Evolutionary conservation across 1,139 yeast genomes (phyloP), one percentile per base, ranked within the genome.

Genomic region (Suhomyces maxii): DNA sequence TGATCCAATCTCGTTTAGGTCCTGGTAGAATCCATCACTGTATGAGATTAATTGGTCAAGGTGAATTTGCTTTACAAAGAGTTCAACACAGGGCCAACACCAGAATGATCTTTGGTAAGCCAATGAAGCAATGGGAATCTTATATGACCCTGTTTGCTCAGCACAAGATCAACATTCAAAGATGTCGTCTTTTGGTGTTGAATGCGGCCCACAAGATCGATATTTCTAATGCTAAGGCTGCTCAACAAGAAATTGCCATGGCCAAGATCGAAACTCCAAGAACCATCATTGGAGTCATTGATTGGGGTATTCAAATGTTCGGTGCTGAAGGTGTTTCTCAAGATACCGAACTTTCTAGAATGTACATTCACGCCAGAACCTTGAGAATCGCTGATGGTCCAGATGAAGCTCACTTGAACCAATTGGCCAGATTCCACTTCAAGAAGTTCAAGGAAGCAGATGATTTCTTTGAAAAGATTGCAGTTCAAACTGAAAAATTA

Each of bases 21-120:
- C 88, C 89, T 1, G 89, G 89, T 25, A 72, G 89, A 59, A 81
- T 84, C 55, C 89, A 84, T 65, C 89, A 84, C 62, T 84, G 89
- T 65, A 83, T 84, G 89, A 71, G 89, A 59, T 67, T 82, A 34
- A 71, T 84, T 55, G 89, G 89, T 5, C 79, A 75, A 40, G 89
- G 86, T 14, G 87, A 83, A 56, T 80, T 74, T 58, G 84, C 86
- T 3, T 69, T 84, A 50, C 60, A 71, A 52, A 71, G 73, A 53
- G 76, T 82, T 52, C 73, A 79, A 37, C 71, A 73, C 52, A 72
- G 89, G 53, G 86, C 86, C 34, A 74, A 77, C 48, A 65, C 70
- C 51, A 69, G 89, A 53, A 57, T 66, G 40, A 83, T 85, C 42
- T 83, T 82, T 59, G 87, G 88, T 39, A 69, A 74, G 56, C 74